Conservation (phyloP, 2,329 filamentous ascomycete genomes). For the Aspergillus sp. region DNA sequence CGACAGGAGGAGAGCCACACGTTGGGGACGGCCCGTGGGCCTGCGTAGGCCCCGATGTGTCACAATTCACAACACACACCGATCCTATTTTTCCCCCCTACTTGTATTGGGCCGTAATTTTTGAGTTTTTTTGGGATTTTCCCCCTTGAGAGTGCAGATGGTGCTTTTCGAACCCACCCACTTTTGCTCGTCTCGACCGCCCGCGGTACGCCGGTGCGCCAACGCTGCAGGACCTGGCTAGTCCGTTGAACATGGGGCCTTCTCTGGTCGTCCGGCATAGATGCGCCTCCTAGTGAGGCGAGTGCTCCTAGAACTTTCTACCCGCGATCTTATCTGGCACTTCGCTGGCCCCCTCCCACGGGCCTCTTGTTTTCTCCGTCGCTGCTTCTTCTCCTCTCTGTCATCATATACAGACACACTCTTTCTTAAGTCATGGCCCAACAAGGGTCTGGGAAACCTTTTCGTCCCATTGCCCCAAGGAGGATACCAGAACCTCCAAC, state of each 20-base stretch:
- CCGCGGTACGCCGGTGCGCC: constrained; percentile 1
- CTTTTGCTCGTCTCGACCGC: background rate
- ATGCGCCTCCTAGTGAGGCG: constrained; percentile 16
- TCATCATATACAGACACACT: constrained; percentile 1
- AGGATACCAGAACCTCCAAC: constrained; percentile 22
- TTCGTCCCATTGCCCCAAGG: constrained; percentile 37
- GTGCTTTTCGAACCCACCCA: background rate
- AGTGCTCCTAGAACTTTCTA: constrained; percentile 12
- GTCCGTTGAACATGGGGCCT: constrained; percentile 12
- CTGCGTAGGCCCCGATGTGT: background rate
- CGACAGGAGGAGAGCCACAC: background rate
- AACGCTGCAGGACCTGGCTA: constrained; percentile 2
- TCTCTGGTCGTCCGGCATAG: constrained; percentile 10
- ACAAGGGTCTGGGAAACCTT: constrained; percentile 25
- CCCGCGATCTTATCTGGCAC: constrained; percentile 3
- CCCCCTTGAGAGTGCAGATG: background rate
- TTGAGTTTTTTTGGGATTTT: background rate
- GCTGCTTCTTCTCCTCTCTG: background rate
- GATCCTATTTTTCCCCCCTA: constrained; percentile 2
- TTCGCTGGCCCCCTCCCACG: constrained; percentile 2
- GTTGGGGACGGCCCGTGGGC: constrained; percentile 11
- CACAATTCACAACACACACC: background rate
- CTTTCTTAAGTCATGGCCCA: constrained; percentile 30
- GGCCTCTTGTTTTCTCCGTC: background rate
- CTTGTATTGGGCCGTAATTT: constrained; percentile 9